Evolutionary conservation across 2,329 filamentous ascomycete genomes (phyloP), one percentile per base, ranked within the genome.

Genomic region (Thielaviopsis populi): DNA sequence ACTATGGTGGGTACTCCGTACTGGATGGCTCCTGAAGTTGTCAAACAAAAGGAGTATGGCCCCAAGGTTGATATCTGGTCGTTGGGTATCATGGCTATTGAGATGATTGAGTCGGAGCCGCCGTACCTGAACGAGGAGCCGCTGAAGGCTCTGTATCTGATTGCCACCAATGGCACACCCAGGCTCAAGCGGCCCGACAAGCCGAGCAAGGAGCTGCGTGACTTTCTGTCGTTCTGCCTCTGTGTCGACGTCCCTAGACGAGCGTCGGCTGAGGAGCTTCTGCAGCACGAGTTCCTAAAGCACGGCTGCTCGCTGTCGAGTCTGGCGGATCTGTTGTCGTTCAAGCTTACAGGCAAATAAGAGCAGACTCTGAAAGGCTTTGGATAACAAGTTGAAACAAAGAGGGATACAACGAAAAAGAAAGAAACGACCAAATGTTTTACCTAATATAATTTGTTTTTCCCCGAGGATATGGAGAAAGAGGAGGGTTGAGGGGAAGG

Each of bases 1-100:
- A 99, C 94, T 65, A 97, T 99, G 94, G 94, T 99, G 63, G 94
- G 94, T 68, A 99, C 94, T 41, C 94, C 94, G 17, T 99, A 97
- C 80, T 99, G 94, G 94, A 99, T 99, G 94, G 94, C 94, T 8
- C 94, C 94, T 43, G 94, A 99, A 75, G 94, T 99, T 54, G 94
- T 99, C 73, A 97, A 97, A 78, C 94, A 97, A 74, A 97, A 97
- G 78, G 92, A 96, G 75, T 99, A 99, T 71, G 94, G 92, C 46
- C 88, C 89, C 72, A 97, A 97, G 80, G 94, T 97, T 67, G 94
- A 99, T 72, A 96, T 97, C 72, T 99, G 94, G 94, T 96, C 91
- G 37, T 79, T 99, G 67, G 94, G 94, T 71, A 99, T 99, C 76
- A 99, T 97, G 94, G 92, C 94, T 27, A 97, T 99, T 71, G 94